Evolutionary conservation across 768 basidiomycete species (phyloP).

Genomic region (Multifurca ochricompacta): DNA sequence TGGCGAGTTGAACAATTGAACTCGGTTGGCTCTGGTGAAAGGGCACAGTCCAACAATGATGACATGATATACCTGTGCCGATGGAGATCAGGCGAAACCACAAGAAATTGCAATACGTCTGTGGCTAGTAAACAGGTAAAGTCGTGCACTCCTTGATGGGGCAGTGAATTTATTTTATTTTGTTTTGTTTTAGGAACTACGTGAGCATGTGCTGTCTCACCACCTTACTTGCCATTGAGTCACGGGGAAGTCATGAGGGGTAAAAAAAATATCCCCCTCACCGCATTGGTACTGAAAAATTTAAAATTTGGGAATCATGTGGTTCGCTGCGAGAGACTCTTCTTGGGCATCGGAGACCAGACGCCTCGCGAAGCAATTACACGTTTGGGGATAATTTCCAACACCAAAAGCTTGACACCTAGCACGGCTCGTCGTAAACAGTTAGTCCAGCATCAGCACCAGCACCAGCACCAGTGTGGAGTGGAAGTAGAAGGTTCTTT

Average conservation of each 20-base stretch:
- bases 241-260: neutral
- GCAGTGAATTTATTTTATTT: neutral
- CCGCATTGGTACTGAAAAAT: no score
- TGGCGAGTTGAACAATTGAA: neutral
- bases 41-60: neutral
- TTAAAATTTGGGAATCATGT: no score
- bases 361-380: no score
- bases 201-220: conserved; percentile 8
- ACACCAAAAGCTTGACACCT: no score
- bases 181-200: conserved; percentile 1
- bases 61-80: conserved; percentile 16
- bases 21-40: neutral
- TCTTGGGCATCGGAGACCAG: no score
- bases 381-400: no score
- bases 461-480: no score
- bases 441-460: no score
- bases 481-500: no score
- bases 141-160: neutral
- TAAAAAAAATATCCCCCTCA: no score
- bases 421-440: no score
- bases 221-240: conserved; percentile 13
- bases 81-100: conserved; percentile 8
- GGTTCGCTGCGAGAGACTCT: no score
- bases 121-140: conserved; percentile 2
- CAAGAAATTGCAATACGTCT: neutral